Conservation (phyloP, 257 asterid species). For the Nicotiana knightiana region DNA sequence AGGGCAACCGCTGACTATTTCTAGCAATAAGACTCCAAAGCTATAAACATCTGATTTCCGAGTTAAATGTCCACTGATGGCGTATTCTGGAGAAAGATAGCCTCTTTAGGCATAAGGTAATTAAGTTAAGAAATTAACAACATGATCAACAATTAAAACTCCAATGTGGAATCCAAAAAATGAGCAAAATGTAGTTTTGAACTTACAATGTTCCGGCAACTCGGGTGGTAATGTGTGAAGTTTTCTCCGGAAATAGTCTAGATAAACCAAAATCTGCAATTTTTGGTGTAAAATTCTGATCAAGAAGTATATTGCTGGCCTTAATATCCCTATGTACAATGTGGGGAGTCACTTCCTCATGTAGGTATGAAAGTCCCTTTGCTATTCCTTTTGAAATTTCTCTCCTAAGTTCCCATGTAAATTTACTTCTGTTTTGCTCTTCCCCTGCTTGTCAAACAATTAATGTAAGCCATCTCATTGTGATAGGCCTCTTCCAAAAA, state of each 20-base stretch:
- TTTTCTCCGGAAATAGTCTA: conserved; percentile 44
- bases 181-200: background rate
- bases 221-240: conserved; percentile 62
- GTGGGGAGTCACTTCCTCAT: conserved; percentile 61
- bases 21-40: background rate
- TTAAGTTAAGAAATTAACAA: background rate
- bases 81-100: conserved; percentile 79
- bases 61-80: conserved; percentile 65
- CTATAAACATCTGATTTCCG: conserved; percentile 62
- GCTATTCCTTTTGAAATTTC: conserved; percentile 54
- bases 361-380: conserved; percentile 55
- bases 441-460: conserved; percentile 29
- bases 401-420: conserved; percentile 53
- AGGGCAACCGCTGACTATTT: conserved; percentile 7
- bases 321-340: conserved; percentile 71
- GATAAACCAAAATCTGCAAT: conserved; percentile 76
- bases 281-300: conserved; percentile 49
- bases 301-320: conserved; percentile 66
- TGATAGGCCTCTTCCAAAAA: too few relatives aligned
- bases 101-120: conserved; percentile 35
- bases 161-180: background rate
- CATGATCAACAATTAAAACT: background rate
- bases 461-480: background rate
- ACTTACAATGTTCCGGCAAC: conserved; percentile 87
- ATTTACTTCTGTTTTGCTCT: conserved; percentile 43